Conservation (phyloP, 2,329 filamentous ascomycete species). For the Bimuria novae-zelandiae region DNA sequence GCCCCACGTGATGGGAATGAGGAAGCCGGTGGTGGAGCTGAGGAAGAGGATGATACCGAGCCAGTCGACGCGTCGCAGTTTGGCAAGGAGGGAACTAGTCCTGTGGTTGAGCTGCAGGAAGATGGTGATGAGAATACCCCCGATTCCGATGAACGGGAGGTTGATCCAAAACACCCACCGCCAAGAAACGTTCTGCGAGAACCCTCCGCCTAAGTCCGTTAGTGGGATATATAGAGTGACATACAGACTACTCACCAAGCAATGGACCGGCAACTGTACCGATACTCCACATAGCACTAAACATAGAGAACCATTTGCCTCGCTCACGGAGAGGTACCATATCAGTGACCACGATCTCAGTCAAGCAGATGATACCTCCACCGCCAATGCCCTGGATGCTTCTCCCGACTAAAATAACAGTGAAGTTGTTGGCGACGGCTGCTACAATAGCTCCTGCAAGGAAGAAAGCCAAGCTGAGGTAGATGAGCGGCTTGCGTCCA, state of each 20-base stretch:
- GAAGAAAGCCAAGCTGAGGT: slow-evolving; percentile 43
- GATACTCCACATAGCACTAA: slow-evolving; percentile 58
- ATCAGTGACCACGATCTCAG: slow-evolving; percentile 53
- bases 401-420: slow-evolving; percentile 44
- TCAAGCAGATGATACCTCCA: slow-evolving; percentile 49
- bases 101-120: slow-evolving; percentile 60
- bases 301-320: slow-evolving; percentile 49
- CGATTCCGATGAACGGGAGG: slow-evolving; percentile 60
- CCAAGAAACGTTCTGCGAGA: slow-evolving; percentile 59
- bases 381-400: slow-evolving; percentile 49
- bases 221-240: not conserved
- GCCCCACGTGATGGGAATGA: slow-evolving; percentile 68
- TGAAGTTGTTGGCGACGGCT: slow-evolving; percentile 46
- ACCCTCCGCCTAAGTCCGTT: slow-evolving; percentile 51
- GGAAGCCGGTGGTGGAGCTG: slow-evolving; percentile 60
- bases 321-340: slow-evolving; percentile 51
- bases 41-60: slow-evolving; percentile 66
- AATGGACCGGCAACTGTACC: slow-evolving; percentile 59
- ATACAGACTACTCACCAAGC: slow-evolving; percentile 28
- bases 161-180: slow-evolving; percentile 71
- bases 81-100: slow-evolving; percentile 53
- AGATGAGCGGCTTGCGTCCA: slow-evolving; percentile 46
- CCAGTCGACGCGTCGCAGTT: slow-evolving; percentile 65
- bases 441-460: slow-evolving; percentile 43
- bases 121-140: slow-evolving; percentile 53